Base-by-base conservation (phyloP, 345 rosid species). In the Acer saccharum region DNA sequence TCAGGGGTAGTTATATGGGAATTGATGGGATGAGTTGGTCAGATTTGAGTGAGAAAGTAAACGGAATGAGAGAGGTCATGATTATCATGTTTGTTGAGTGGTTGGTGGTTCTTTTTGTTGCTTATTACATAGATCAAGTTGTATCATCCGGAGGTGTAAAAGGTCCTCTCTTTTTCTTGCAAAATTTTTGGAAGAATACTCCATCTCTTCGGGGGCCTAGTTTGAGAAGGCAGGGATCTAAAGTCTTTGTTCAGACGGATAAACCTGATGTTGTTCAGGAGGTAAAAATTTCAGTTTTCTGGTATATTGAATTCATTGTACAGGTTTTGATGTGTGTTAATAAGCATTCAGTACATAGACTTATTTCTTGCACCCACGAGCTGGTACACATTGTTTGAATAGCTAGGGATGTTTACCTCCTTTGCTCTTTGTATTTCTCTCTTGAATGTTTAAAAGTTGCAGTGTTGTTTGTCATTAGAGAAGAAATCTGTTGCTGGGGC, bases 191-290 rank as follows among this genome's bases (percentile, higher is more conserved):
- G 69, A 89, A 85, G 80, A 86, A 80, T 69, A 78, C 65, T 54
- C 75, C 55, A 71, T 81, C 91, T 57, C 74, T 79, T 17, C 77
- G 72, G 81, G 88, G 60, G 81, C 89, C 94, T 76, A 88, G 91
- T 79, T 78, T 93, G 69, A 67, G 27, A 77, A 86, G 88, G 77
- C 91, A 90, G 73, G 92, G 75, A 60, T 89, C 95, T 73, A 81
- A 84, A 78, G 90, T 91, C 79, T 77, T 83, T 67, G 82, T 88
- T 71, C 82, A 90, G 74, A 81, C 89, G 85, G 97, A 93, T n/a
- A 91, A 92, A 82, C 83, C 88, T 62, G 98, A 95, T 84, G 94
- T 93, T 70, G 39, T 55, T 65, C 89, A 90, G 73, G 99, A 93
- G 98, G 99, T 95, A 88, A 78, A 25, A 13, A 21, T 60, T 50